Conservation (phyloP, 192 early-diverging fungal genomes). For the Diversispora epigaea region DNA sequence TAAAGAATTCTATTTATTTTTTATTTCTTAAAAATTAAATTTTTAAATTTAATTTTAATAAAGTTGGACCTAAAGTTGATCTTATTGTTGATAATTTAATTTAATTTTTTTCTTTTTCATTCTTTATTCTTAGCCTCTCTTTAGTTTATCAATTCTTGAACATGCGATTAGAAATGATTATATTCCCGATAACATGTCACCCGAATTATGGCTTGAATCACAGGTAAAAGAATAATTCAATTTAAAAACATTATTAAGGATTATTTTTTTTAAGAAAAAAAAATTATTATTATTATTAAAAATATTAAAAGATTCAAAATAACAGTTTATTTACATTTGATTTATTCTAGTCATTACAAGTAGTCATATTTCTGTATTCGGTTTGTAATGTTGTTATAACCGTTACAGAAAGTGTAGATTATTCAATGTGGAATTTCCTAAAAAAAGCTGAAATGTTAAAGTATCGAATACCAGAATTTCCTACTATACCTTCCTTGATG, state of each 20-base stretch:
- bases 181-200: slow-evolving; percentile 33
- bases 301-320: neutral
- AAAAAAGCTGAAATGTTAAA: slow-evolving; percentile 46
- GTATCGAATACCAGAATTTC: slow-evolving; percentile 41
- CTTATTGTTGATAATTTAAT: neutral
- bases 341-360: slow-evolving; percentile 44
- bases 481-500: slow-evolving; percentile 30
- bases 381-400: slow-evolving; percentile 64
- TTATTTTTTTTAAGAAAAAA: too few relatives aligned
- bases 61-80: too few relatives aligned
- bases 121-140: slow-evolving; percentile 36
- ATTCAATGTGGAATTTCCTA: slow-evolving; percentile 31
- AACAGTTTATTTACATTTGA: neutral
- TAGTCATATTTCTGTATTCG: slow-evolving; percentile 54
- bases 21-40: neutral
- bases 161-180: slow-evolving; percentile 34
- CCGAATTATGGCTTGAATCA: slow-evolving; percentile 42
- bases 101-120: neutral
- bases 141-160: slow-evolving; percentile 46
- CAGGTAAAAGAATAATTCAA: neutral
- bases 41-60: neutral
- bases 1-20: neutral
- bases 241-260: too few relatives aligned
- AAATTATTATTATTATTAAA: neutral
- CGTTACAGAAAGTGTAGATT: slow-evolving; percentile 49